Evolutionary conservation across 2,329 filamentous ascomycete species (phyloP), one percentile per base, ranked within the genome.

Genomic region (Daldinia eschscholtzii): DNA sequence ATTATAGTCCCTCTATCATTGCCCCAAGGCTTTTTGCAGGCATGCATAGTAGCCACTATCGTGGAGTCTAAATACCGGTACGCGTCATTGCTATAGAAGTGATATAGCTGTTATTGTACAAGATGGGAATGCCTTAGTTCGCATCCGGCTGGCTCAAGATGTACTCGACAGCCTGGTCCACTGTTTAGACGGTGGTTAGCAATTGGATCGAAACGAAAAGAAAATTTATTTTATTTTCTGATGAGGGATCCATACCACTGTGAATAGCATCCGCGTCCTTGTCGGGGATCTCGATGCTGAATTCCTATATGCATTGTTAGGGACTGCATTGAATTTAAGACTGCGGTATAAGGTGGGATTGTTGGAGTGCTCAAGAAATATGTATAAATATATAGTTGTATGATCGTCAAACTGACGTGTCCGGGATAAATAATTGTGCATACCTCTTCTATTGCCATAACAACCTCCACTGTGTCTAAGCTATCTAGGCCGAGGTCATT

Each of bases 381-480:
- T 35, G 10, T 35, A 35, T 10, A 10, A 35, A 35, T 9, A 35
- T 9, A 35, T 35, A 23, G 20, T 23, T 23, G 9, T n/a, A 2
- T 7, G 10, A 26, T 61, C 44, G 12, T 37, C 20, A 46, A 20
- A 3, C 15, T 37, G 23, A 30, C n/a, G 18, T 4, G 4, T 23
- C 39, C 6, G 1, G 37, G 18, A 13, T 9, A 39, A 33, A 30
- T 57, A 35, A 13, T 41, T 33, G 4, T 26, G 44, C 82, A 73
- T 83, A 94, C 92, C 91, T 99, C 96, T 89, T 99, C 96, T 84
- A 99, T 98, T 74, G 96, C 96, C 96, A 99, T 99, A 77, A 99
- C 96, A 75, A 99, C 96, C 88, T 99, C 96, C 72, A 99, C 96
- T 72, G 96, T 98, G 83, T 99, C 96, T 82, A 99, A 89, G 84